A percentile compares a stretch with the other conserved stretches of the same genome.
phyloP scores from a whole-genome alignment of 2,329 filamentous ascomycete species.

The Colletotrichum nymphaeae region DNA sequence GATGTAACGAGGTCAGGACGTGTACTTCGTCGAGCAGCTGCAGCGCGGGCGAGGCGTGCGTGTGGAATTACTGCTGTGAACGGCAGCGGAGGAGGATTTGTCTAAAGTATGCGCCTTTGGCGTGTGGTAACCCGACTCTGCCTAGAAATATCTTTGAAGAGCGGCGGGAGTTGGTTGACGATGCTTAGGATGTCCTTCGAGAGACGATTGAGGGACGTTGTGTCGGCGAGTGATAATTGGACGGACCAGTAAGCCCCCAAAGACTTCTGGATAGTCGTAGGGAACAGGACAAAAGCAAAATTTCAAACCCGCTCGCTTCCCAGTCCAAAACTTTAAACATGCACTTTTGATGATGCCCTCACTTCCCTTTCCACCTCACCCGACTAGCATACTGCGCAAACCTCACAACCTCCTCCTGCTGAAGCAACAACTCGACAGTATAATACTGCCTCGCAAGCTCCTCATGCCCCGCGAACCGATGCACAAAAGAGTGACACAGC shows the following conservation, averaged over 20 bases:
- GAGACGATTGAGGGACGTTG: too few relatives aligned
- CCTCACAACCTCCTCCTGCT: slow-evolving; percentile 76
- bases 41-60: slow-evolving; percentile 15
- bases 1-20: not conserved
- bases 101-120: slow-evolving; percentile 10
- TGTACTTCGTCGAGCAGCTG: slow-evolving; percentile 11
- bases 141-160: not conserved
- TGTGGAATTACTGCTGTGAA: slow-evolving; percentile 18
- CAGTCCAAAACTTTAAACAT: not conserved
- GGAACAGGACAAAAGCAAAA: not conserved
- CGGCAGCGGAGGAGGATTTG: slow-evolving; percentile 5
- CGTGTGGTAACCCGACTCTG: not conserved
- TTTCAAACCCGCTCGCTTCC: not conserved
- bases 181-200: not conserved
- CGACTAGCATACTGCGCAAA: slow-evolving; percentile 80
- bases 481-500: slow-evolving; percentile 86
- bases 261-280: not conserved
- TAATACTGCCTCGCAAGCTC: slow-evolving; percentile 79
- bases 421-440: slow-evolving; percentile 77
- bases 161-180: not conserved
- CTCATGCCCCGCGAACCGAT: slow-evolving; percentile 80
- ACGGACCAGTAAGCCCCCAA: not conserved
- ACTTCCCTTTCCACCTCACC: slow-evolving; percentile 77
- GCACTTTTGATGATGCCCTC: not conserved
- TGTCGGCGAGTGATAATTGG: not conserved